Evolutionary conservation across 1,284 basidiomycete species (phyloP).

Genomic region (Tilletia setariae): DNA sequence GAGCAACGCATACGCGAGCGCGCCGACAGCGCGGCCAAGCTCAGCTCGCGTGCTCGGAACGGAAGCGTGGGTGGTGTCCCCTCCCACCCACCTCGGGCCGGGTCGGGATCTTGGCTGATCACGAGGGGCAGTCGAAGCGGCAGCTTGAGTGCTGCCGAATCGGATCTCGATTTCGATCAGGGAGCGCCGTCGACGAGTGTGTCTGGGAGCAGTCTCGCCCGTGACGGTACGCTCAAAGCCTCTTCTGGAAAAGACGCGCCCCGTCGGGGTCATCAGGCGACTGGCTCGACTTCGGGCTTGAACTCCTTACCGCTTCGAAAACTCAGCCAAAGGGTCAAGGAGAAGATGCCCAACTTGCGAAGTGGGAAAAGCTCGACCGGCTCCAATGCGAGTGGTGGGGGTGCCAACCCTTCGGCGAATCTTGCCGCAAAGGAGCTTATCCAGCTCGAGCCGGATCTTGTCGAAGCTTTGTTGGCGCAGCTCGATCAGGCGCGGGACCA

Average conservation of each 20-base stretch:
- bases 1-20: conserved; percentile 6
- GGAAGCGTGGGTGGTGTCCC: too few relatives aligned
- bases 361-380: too few relatives aligned
- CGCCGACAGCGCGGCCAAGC: conserved; percentile 7
- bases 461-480: not conserved
- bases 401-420: not conserved
- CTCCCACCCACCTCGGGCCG: too few relatives aligned
- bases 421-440: not conserved
- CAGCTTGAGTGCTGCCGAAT: not conserved
- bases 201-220: not conserved
- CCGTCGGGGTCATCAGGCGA: not conserved
- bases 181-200: not conserved
- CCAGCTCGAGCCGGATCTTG: conserved; percentile 10
- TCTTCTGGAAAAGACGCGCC: not conserved
- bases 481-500: conserved; percentile 1
- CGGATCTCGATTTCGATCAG: not conserved
- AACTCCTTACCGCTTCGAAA: not conserved
- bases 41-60: not conserved
- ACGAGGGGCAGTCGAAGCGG: too few relatives aligned
- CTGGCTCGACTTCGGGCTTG: not conserved
- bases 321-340: conserved; percentile 11
- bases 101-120: too few relatives aligned
- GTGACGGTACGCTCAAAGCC: conserved; percentile 1
- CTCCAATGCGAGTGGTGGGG: not conserved
- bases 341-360: not conserved